These are phyloP conservation scores for Malassezia dermatis DNA, from an alignment of 1,284 basidiomycete species.

Conservation along the genomic window DNA sequence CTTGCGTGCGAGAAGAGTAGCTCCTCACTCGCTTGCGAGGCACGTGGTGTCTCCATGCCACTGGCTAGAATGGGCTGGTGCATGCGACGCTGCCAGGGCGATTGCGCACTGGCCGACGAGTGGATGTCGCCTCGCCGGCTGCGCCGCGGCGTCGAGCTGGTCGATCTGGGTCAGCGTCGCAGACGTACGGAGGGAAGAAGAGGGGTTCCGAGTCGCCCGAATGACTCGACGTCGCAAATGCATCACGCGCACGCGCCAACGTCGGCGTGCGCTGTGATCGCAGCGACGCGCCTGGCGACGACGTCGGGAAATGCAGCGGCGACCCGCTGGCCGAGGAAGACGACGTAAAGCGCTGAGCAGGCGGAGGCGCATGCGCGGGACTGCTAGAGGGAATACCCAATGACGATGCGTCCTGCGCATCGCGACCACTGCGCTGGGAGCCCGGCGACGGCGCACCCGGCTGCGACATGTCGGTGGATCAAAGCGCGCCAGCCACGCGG, in stretches of 20 bases:
- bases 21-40: slow-evolving; percentile 66
- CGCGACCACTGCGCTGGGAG: slow-evolving; percentile 2
- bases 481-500: background rate
- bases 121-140: slow-evolving; percentile 43
- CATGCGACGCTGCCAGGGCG: slow-evolving; percentile 20
- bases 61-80: slow-evolving; percentile 46
- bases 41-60: slow-evolving; percentile 70
- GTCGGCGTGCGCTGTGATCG: slow-evolving; percentile 20
- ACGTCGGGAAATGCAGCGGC: slow-evolving; percentile 39
- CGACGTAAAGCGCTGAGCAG: slow-evolving; percentile 14
- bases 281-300: slow-evolving; percentile 31
- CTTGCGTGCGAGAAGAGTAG: slow-evolving; percentile 35
- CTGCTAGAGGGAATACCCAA: slow-evolving; percentile 40
- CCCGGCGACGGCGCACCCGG: background rate
- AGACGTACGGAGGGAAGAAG: slow-evolving; percentile 36
- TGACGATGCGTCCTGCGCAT: slow-evolving; percentile 26
- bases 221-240: slow-evolving; percentile 25
- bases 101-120: slow-evolving; percentile 29
- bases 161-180: slow-evolving; percentile 13
- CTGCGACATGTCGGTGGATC: background rate
- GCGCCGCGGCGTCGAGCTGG: slow-evolving; percentile 32
- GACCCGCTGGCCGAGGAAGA: slow-evolving; percentile 22
- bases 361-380: slow-evolving; percentile 28
- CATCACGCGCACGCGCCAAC: slow-evolving; percentile 17
- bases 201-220: slow-evolving; percentile 30